Evolutionary conservation across 176 grass and related monocot species (phyloP), one percentile per base, ranked within the genome.

Genomic region (Tillandsia leiboldiana): DNA sequence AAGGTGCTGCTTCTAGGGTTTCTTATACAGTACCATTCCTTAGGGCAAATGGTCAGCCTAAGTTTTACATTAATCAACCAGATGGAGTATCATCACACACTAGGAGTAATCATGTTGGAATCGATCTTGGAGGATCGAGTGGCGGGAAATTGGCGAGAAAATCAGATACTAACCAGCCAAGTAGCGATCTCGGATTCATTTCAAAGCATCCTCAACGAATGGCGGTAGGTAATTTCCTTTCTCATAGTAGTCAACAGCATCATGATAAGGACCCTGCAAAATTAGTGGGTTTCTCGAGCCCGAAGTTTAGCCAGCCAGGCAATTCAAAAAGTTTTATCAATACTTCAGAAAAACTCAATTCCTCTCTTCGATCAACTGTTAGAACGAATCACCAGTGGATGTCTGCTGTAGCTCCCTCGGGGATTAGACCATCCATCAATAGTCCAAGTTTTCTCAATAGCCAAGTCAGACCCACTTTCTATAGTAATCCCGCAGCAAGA

Each of bases 351-450:
- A 87, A 83, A 3, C 70, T 82, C 73, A 85, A 79, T 56, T 59
- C 77, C n/a, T 54, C 78, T 62, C 77, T 91, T 78, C 84, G 83
- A 83, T 65, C 82, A 74, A 68, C 81, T 73, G 74, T 83, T 74
- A 86, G 79, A 80, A 87, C 88, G 79, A 83, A 76, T 65, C 82
- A 87, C 67, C 73, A 72, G 53, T 99, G 95, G 95, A 99, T 99
- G 73, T 88, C 95, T 73, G 82, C 90, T 75, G 82, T 90, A 76
- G 72, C 82, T 75, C 50, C 81, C 7, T 78, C 78, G 27, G 87
- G 88, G 75, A 84, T 68, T 27, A 90, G 91, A 80, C 82, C 85
- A 72, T 75, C 81, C 14, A 67, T 82, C 72, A 72, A 80, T 50
- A 77, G 74, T 53, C 77, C 75, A 0, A 75, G 57, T 64, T 81